Evolutionary conservation across 2,329 filamentous ascomycete species (phyloP), one percentile per base, ranked within the genome.

Genomic region (Ceratocystis ficicola): DNA sequence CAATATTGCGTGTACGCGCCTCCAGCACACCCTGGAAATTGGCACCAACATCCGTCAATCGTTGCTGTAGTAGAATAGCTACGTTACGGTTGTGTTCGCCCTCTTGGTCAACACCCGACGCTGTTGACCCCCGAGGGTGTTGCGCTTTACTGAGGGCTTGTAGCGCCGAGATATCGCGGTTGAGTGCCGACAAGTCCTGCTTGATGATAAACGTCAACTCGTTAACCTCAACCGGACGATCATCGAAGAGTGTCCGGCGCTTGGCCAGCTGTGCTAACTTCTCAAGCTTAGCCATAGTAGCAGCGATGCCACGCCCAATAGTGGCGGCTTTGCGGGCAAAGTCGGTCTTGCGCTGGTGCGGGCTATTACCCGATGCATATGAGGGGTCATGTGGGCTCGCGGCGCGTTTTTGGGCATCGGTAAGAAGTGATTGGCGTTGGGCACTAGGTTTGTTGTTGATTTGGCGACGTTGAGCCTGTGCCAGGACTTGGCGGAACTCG

Each of bases 21-120:
- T 99, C 94, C 8, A 99, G 81, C 5, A 97, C 93, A 71, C 97
- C 93, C 76, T 97, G 97, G 82, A 99, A 97, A 75, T 93, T 96
- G 69, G 87, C 90, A 30, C 89, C 89, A 2, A 99, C 93, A 72
- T 96, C 91, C 48, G 91, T 93, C 50, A 97, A 80, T 73, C 94
- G 94, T 69, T 90, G 90, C 76, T 96, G 91, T 20, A 97, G 79
- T 73, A 97, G 81, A 69, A 95, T 86, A 2, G 96, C 89, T 41
- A 97, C 94, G 73, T 97, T 96, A 77, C 96, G 95, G 79, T 95
- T 96, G 78, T 99, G 95, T 74, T 97, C 92, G 71, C 91, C 91
- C 75, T 96, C 90, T 73, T 96, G 92, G 70, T 83, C 84, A 69
- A 77, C 80, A 70, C 80, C 83, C 12, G 22, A 25, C 1, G 52